Base-by-base conservation (phyloP, 2,329 filamentous ascomycete species). In the Exophiala mesophila region DNA sequence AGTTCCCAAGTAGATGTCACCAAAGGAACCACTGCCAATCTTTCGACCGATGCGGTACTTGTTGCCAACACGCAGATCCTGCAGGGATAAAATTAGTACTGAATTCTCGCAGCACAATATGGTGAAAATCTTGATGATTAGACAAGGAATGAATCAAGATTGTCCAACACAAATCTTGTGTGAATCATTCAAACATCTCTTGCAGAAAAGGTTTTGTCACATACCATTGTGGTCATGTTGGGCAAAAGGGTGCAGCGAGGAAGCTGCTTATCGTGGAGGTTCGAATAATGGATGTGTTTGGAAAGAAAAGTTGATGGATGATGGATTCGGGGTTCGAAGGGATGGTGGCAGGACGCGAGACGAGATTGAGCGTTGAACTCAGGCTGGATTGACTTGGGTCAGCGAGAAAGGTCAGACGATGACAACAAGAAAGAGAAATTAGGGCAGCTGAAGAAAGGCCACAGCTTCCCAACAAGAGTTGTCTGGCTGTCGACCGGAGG, bases 31-130 rank as follows among this genome's bases (percentile, higher is more conserved):
- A 58, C 88, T 95, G 59, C 92, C 92, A 62, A 98, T 98, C 79
- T 98, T 98, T 61, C 92, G 88, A 67, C 92, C 92, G 69, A 98
- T 97, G 60, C 92, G 88, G 81, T 98, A 98, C 66, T 98, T 97
- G 70, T 97, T 97, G 70, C 92, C 92, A 71, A 98, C 92, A 63
- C 92, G 88, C 61, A 98, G 82, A 80, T 98, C 92, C 90, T 97
- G 60, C 35, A 39, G 19, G 35, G 20, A 20, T 9, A 6, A 32
- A 23, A 37, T 50, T 18, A 50, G 47, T 35, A 39, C 18, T 19
- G 12, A 6, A 28, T n/a, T n/a, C n/a, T n/a, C n/a, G n/a, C n/a
- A n/a, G n/a, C n/a, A n/a, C n/a, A n/a, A n/a, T n/a, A n/a, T n/a
- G n/a, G n/a, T n/a, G n/a, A n/a, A n/a, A n/a, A n/a, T n/a, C n/a